Evolutionary conservation across 768 basidiomycete genomes (phyloP).

Genomic region (Tephrocybe rancida): DNA sequence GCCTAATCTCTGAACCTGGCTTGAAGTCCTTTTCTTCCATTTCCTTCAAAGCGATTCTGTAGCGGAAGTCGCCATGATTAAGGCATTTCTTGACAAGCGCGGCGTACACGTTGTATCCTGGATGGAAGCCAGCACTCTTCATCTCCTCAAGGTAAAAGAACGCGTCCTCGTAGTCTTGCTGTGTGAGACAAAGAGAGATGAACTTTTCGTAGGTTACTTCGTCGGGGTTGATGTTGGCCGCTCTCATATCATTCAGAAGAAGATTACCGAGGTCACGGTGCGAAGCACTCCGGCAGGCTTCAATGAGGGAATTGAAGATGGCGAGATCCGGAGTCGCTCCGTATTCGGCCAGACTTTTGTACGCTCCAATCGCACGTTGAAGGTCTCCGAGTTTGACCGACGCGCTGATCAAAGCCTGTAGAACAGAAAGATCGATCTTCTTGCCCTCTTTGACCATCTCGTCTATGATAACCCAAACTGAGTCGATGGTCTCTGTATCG

Average conservation of each 20-base stretch:
- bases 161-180: conserved; percentile 79
- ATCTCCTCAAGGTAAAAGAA: conserved; percentile 90
- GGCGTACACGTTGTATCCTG: conserved; percentile 58
- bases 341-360: conserved; percentile 62
- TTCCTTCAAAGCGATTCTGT: conserved; percentile 68
- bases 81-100: conserved; percentile 62
- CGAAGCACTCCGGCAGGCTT: conserved; percentile 58
- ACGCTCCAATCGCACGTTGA: conserved; percentile 77
- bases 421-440: conserved; percentile 54
- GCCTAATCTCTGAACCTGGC: conserved; percentile 21
- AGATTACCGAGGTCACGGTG: conserved; percentile 72
- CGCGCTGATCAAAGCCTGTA: conserved; percentile 71
- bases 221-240: conserved; percentile 55
- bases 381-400: conserved; percentile 64
- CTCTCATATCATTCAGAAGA: conserved; percentile 68
- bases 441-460: conserved; percentile 56
- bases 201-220: conserved; percentile 65
- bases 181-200: conserved; percentile 70
- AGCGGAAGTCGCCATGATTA: conserved; percentile 57
- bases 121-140: conserved; percentile 65
- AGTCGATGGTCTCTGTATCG: conserved; percentile 58
- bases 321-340: conserved; percentile 56
- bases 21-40: conserved; percentile 64
- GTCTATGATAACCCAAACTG: conserved; percentile 65
- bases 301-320: conserved; percentile 71